Conservation (phyloP, 768 basidiomycete species). For the Russula emetica region DNA sequence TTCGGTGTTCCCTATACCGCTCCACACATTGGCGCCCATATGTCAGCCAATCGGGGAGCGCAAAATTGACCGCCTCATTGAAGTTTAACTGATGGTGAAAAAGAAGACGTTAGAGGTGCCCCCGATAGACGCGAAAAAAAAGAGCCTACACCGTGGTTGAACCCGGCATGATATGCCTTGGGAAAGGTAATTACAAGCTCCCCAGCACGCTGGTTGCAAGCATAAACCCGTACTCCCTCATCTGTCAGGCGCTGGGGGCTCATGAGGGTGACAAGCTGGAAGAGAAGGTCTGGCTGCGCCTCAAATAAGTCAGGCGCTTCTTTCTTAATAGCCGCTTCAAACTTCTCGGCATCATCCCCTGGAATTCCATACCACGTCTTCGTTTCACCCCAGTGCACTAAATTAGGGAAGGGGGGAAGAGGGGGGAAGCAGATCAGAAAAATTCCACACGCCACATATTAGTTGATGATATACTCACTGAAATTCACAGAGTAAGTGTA, state of each 20-base stretch:
- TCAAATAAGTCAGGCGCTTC: slow-evolving; percentile 98
- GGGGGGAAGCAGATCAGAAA: slow-evolving; percentile 10
- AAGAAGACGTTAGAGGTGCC: slow-evolving; percentile 15
- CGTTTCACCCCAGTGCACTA: slow-evolving; percentile 99
- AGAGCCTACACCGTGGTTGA: slow-evolving; percentile 89
- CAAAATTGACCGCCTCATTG: slow-evolving; percentile 99
- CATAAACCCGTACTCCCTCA: slow-evolving; percentile 87
- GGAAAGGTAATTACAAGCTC: slow-evolving; percentile 98
- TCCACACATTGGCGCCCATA: slow-evolving; percentile 84
- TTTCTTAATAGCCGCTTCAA: slow-evolving; percentile 89
- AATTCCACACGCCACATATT: neutral
- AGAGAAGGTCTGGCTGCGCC: slow-evolving; percentile 93
- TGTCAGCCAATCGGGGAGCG: slow-evolving; percentile 90
- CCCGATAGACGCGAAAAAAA: slow-evolving; percentile 15
- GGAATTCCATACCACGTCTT: slow-evolving; percentile 99
- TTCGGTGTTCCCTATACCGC: slow-evolving; percentile 85
- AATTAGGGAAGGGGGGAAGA: neutral
- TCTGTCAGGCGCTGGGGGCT: slow-evolving; percentile 82
- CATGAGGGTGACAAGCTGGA: slow-evolving; percentile 97
- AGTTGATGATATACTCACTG: slow-evolving; percentile 48
- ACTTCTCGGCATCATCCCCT: slow-evolving; percentile 90
- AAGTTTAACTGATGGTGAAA: slow-evolving; percentile 72
- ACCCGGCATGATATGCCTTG: slow-evolving; percentile 96
- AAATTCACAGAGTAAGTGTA: slow-evolving; percentile 96
- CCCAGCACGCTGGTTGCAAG: slow-evolving; percentile 93